phyloP scores from a whole-genome alignment of 2,329 filamentous ascomycete genomes.

The Pestalotiopsis sp. region DNA sequence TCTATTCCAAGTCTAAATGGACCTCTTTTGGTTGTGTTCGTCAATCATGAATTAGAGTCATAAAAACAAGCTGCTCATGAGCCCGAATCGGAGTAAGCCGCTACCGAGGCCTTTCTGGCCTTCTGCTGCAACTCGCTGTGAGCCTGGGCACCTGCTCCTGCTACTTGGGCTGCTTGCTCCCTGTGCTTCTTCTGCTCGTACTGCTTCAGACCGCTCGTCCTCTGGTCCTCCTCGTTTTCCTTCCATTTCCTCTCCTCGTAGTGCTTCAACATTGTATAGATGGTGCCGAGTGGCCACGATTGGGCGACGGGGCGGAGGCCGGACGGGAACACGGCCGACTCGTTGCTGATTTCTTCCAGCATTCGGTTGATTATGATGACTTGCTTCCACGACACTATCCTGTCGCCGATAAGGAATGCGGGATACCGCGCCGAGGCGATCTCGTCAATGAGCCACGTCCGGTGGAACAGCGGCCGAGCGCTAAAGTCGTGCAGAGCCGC shows the following conservation, averaged over 20 bases:
- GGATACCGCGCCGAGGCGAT: slow-evolving; percentile 35
- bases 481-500: slow-evolving; percentile 31
- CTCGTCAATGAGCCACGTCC: slow-evolving; percentile 40
- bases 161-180: background rate
- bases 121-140: background rate
- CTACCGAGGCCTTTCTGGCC: background rate
- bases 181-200: slow-evolving; percentile 1
- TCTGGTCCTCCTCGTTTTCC: slow-evolving; percentile 12
- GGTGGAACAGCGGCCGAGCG: slow-evolving; percentile 34
- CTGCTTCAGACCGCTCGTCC: background rate
- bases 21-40: background rate
- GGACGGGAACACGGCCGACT: slow-evolving; percentile 31
- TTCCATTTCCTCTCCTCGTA: slow-evolving; percentile 14
- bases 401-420: slow-evolving; percentile 34
- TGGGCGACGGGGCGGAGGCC: slow-evolving; percentile 20
- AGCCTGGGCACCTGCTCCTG: background rate
- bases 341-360: slow-evolving; percentile 38
- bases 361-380: slow-evolving; percentile 35
- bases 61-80: background rate
- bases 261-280: slow-evolving; percentile 17
- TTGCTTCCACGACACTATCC: slow-evolving; percentile 39
- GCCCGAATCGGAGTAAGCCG: background rate
- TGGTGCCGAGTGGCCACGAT: slow-evolving; percentile 23
- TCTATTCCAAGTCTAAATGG: too few species aligned
- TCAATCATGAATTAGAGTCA: background rate